phyloP scores from a whole-genome alignment of 2,329 filamentous ascomycete species.

The Scedosporium boydii region DNA sequence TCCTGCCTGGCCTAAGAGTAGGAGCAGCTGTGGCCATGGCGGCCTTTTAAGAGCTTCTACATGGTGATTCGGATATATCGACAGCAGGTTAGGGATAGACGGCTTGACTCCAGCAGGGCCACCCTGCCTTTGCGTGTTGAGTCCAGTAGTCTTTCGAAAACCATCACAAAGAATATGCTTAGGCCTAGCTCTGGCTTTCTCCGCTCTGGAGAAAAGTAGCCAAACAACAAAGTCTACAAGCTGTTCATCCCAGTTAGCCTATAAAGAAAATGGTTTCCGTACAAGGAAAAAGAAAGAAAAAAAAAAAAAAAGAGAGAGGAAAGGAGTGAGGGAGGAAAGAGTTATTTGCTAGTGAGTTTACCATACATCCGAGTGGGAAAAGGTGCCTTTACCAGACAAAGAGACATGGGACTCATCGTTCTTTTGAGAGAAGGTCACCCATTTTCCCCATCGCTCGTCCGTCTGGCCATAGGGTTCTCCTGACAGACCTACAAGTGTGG shows the following conservation, averaged over 20 bases:
- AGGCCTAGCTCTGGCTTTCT: slow-evolving; percentile 38
- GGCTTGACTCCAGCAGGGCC: slow-evolving; percentile 19
- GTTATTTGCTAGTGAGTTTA: background rate
- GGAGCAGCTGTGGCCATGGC: slow-evolving; percentile 68
- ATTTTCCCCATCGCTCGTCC: slow-evolving; percentile 42
- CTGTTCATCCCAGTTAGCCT: slow-evolving; percentile 26
- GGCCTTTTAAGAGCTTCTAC: slow-evolving; percentile 56
- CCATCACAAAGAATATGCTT: slow-evolving; percentile 79
- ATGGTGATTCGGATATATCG: slow-evolving; percentile 58
- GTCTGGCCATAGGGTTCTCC: slow-evolving; percentile 4
- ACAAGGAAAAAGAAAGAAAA: slow-evolving; percentile 6
- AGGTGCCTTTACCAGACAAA: slow-evolving; percentile 35
- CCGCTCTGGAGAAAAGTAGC: slow-evolving; percentile 58
- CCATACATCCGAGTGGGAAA: slow-evolving; percentile 56
- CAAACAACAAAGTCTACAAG: slow-evolving; percentile 71
- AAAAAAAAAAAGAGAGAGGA: background rate
- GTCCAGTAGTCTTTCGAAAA: slow-evolving; percentile 39
- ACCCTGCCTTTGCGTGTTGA: background rate
- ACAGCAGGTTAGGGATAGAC: slow-evolving; percentile 56
- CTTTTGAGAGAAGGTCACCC: slow-evolving; percentile 51
- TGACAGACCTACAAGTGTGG: slow-evolving; percentile 8
- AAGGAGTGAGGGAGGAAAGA: too few relatives aligned
- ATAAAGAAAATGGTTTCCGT: background rate
- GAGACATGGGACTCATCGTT: slow-evolving; percentile 50
- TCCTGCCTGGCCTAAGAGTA: slow-evolving; percentile 63